phyloP scores from a whole-genome alignment of 495 filamentous ascomycete species.

The Durotheca rogersii region DNA sequence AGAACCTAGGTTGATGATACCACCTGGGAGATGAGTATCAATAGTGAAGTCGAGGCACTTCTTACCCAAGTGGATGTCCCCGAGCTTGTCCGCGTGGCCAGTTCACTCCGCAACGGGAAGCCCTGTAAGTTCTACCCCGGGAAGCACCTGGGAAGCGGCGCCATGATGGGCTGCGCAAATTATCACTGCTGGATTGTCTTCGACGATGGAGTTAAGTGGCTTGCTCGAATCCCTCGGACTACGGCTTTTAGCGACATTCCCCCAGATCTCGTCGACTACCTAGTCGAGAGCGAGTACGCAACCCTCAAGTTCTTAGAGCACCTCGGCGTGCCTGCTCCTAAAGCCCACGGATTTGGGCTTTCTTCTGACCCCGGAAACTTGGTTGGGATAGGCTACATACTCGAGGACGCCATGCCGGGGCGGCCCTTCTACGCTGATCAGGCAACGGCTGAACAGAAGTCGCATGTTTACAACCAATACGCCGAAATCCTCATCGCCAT shows the following conservation, averaged over 20 bases:
- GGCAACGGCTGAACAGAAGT: conserved; percentile 17
- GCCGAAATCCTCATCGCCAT: conserved; percentile 9
- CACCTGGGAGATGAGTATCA: conserved; percentile 6
- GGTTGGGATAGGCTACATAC: conserved; percentile 24
- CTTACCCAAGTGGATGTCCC: conserved; percentile 9
- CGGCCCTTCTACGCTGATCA: neutral
- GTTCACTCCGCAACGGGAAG: conserved; percentile 6
- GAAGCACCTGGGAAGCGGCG: neutral
- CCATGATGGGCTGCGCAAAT: conserved; percentile 18
- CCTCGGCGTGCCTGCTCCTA: conserved; percentile 15
- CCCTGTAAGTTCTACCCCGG: conserved; percentile 8
- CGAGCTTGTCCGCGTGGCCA: conserved; percentile 9
- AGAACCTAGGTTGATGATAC: conserved; percentile 2
- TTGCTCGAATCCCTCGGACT: conserved; percentile 17
- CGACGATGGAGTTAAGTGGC: conserved; percentile 24
- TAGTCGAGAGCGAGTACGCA: conserved; percentile 29
- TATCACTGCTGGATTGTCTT: conserved; percentile 22
- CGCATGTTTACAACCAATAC: conserved; percentile 14
- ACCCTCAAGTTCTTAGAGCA: conserved; percentile 24
- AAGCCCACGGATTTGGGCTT: conserved; percentile 18
- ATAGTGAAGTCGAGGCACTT: conserved; percentile 9
- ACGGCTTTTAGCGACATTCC: conserved; percentile 18
- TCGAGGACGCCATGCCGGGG: conserved; percentile 8
- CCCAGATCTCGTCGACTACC: conserved; percentile 12
- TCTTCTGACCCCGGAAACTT: conserved; percentile 21